These are phyloP conservation scores for Stagonosporopsis cucurbitacearum DNA, from an alignment of 2,329 filamentous ascomycete species.

Conservation along the genomic window DNA sequence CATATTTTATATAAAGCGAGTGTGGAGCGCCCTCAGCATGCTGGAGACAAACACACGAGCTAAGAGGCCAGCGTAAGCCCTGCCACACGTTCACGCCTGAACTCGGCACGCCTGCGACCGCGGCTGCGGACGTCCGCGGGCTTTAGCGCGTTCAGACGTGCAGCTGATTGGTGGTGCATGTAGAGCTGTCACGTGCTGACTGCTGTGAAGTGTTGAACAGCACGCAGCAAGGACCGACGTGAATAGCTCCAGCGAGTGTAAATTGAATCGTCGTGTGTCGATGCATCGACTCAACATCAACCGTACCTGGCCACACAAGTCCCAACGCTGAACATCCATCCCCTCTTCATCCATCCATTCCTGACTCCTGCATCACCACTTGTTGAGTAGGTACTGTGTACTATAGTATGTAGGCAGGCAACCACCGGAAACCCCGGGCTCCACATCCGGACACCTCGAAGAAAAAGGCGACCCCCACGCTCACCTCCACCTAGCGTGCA, in stretches of 20 bases:
- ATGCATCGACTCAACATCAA: too few relatives aligned
- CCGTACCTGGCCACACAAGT: too few relatives aligned
- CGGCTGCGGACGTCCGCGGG: constrained; percentile 8
- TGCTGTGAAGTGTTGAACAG: not conserved
- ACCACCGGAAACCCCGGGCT: not conserved
- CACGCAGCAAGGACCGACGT: too few relatives aligned
- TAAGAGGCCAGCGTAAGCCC: not conserved
- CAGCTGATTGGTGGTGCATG: constrained; percentile 3
- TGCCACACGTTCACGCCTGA: constrained; percentile 1
- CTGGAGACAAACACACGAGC: constrained; percentile 1
- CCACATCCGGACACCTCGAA: not conserved
- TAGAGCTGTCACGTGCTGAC: too few relatives aligned
- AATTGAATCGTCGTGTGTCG: too few relatives aligned
- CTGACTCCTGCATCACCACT: too few relatives aligned
- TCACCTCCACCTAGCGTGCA: too few relatives aligned
- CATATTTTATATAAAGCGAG: constrained; percentile 33
- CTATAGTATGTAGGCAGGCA: not conserved
- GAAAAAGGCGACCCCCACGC: not conserved
- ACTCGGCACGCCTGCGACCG: constrained; percentile 1
- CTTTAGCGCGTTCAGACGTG: not conserved
- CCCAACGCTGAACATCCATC: too few relatives aligned
- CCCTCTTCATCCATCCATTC: too few relatives aligned
- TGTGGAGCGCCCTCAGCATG: constrained; percentile 13
- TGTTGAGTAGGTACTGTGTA: too few relatives aligned
- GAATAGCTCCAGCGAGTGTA: too few relatives aligned